Base-by-base conservation (phyloP, 768 basidiomycete species). In the Trametes sanguinea region DNA sequence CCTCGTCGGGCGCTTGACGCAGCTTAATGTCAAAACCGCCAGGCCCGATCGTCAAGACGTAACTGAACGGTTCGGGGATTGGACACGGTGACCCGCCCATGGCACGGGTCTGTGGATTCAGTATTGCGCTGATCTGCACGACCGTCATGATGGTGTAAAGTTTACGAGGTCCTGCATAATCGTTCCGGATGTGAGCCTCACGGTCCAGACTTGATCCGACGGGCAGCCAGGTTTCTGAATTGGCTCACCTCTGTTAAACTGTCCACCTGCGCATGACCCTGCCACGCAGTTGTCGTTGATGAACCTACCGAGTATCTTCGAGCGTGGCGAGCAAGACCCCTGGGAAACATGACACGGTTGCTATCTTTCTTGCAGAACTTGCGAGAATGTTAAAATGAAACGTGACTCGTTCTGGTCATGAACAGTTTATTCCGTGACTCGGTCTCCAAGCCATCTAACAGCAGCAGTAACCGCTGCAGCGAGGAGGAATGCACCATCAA, bases 401-500 rank as follows among this genome's bases (percentile, higher is more conserved):
- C 29, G 10, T 16, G 48, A 33, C 13, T 14, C 29, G n/a, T 32
- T 32, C 14, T 6, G 29, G 13, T 29, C 16, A 29, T 11, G 30
- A 37, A 37, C 48, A 29, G 3, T 5, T 55, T 53, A 62, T 22
- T 35, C 61, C 13, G 51, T 30, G 14, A 64, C 58, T 35, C 58
- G 39, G 56, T 81, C 78, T 30, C 78, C 78, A 27, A 73, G 70
- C 89, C 90, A 92, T 50, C 82, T 78, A n/a, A 78, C 71, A 3
- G 78, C 65, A 9, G 75, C 76, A 8, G 81, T 84, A 6, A 72
- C 74, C 1, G 67, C 76, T 2, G 88, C 86, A n/a, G 86, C 79
- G 3, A 84, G 32, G 30, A 93, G 74, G 73, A 91, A 91, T 22
- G 86, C 77, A 77, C 83, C 84, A 71, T 93, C 90, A 68, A 92